These are phyloP conservation scores for Limonium bicolor DNA, from an alignment of 148 eudicot genomes.

Conservation along the genomic window DNA sequence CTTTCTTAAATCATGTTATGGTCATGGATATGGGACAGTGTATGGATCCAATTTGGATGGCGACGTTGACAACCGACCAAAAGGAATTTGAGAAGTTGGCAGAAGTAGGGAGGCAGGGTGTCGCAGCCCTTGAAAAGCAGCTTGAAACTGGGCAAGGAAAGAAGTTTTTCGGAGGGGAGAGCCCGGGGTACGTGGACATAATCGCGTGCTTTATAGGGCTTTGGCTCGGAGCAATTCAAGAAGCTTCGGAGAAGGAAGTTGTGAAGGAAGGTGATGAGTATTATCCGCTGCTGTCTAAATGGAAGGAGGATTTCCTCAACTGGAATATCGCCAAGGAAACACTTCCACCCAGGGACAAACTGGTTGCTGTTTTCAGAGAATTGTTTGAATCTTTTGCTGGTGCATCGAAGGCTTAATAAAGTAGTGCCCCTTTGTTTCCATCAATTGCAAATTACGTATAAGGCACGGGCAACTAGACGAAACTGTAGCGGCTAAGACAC, in stretches of 20 bases:
- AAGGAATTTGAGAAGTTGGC: background rate
- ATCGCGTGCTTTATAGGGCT: constrained; percentile 1
- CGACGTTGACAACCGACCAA: background rate
- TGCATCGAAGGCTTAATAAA: no score
- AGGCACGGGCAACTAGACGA: no score
- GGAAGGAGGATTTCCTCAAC: background rate
- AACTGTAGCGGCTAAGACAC: no score
- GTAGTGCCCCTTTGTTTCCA: no score
- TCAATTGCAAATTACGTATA: no score
- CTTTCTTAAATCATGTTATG: no score
- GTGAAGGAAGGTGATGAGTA: background rate
- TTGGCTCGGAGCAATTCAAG: constrained; percentile 3
- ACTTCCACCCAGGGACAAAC: background rate
- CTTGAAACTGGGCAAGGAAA: constrained; percentile 13
- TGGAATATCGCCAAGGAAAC: background rate
- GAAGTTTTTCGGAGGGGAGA: constrained; percentile 12
- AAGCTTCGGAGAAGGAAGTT: constrained; percentile 1
- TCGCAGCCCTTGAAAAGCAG: constrained; percentile 11
- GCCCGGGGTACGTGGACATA: constrained; percentile 14
- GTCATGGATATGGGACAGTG: no score
- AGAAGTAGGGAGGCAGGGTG: background rate
- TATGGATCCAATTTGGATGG: background rate
- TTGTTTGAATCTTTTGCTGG: no score
- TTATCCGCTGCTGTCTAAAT: background rate
- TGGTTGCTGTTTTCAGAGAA: no score